phyloP scores from a whole-genome alignment of 2,329 filamentous ascomycete species.

The Hawksworthiomyces lignivorus region DNA sequence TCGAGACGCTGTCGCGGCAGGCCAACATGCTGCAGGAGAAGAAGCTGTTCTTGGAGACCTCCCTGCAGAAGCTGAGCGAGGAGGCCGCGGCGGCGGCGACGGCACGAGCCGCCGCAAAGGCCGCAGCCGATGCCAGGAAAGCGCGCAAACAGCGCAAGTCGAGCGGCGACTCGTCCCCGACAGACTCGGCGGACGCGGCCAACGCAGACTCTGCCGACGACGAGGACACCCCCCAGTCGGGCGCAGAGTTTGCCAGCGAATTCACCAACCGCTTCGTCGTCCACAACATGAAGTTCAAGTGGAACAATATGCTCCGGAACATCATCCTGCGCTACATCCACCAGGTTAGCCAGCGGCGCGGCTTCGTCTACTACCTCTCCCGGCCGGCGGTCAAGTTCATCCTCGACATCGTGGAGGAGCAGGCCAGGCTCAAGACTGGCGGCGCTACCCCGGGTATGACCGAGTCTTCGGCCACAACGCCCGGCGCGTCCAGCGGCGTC shows the following conservation, averaged over 20 bases:
- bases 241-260: constrained; percentile 80
- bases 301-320: constrained; percentile 93
- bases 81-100: constrained; percentile 23
- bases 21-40: constrained; percentile 49
- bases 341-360: constrained; percentile 89
- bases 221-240: constrained; percentile 37
- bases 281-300: constrained; percentile 95
- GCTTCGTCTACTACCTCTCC: constrained; percentile 97
- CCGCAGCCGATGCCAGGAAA: not conserved
- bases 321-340: constrained; percentile 96
- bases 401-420: constrained; percentile 92
- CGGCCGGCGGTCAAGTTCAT: constrained; percentile 96
- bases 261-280: constrained; percentile 98
- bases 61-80: constrained; percentile 43
- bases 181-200: not conserved
- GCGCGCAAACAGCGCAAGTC: not conserved
- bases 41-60: constrained; percentile 49
- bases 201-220: not conserved
- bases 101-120: not conserved
- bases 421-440: constrained; percentile 59
- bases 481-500: constrained; percentile 12
- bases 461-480: constrained; percentile 17
- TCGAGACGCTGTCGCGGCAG: constrained; percentile 52
- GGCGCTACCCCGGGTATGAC: not conserved
- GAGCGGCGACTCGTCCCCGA: not conserved